phyloP scores from a whole-genome alignment of 164 flowering plant species.

The Aristolochia fimbriata region DNA sequence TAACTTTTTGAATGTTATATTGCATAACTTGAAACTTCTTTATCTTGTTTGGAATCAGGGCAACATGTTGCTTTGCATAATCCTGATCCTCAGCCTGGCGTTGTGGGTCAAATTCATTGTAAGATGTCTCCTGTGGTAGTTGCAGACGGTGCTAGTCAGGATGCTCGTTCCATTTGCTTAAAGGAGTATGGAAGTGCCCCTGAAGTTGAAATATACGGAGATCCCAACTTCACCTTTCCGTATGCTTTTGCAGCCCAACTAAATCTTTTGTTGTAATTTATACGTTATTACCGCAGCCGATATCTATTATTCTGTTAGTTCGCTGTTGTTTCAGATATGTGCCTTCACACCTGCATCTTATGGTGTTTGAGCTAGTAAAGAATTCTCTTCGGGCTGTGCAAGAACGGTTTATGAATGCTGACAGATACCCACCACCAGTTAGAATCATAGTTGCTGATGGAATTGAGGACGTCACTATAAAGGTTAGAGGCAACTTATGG shows the following conservation, averaged over 20 bases:
- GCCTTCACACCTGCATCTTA: slow-evolving; percentile 86
- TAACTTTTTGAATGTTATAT: background rate
- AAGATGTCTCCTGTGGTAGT: slow-evolving; percentile 86
- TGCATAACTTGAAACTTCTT: slow-evolving; percentile 1
- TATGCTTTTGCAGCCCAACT: slow-evolving; percentile 22
- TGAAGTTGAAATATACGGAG: slow-evolving; percentile 70
- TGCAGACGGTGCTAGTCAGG: slow-evolving; percentile 74
- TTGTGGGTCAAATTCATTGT: slow-evolving; percentile 75
- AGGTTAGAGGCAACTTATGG: slow-evolving; percentile 26
- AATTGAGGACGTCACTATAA: slow-evolving; percentile 91
- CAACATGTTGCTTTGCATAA: slow-evolving; percentile 97
- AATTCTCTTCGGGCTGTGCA: slow-evolving; percentile 97
- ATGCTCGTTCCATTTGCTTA: slow-evolving; percentile 71
- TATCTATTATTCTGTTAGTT: background rate
- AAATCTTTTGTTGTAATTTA: no score
- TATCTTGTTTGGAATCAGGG: slow-evolving; percentile 40
- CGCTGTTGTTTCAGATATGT: slow-evolving; percentile 49
- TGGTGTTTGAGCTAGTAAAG: slow-evolving; percentile 97
- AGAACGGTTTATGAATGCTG: slow-evolving; percentile 79
- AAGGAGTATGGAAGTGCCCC: slow-evolving; percentile 91
- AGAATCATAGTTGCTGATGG: slow-evolving; percentile 95
- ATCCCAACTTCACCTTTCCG: slow-evolving; percentile 84
- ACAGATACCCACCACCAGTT: slow-evolving; percentile 70
- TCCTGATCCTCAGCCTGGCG: slow-evolving; percentile 69
- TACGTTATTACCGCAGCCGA: no score